Evolutionary conservation across 345 rosid genomes (phyloP).

Genomic region (Streptanthus diversifolius): DNA sequence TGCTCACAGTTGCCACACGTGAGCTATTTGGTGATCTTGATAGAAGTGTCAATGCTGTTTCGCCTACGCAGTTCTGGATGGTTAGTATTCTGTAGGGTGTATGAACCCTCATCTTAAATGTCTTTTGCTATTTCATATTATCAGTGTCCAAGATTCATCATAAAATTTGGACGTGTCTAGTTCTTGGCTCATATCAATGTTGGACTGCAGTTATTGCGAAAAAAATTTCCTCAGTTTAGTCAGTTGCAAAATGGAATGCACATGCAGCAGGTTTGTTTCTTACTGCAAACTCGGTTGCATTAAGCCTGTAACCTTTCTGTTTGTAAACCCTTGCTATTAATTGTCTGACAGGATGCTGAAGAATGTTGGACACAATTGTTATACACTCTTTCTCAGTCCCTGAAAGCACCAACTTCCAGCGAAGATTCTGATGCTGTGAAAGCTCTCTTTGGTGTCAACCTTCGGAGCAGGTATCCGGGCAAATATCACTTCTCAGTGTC

Average conservation of each 20-base stretch:
- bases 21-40: conserved; percentile 85
- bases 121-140: not conserved
- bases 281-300: not conserved
- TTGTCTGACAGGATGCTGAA: conserved; percentile 78
- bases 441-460: conserved; percentile 79
- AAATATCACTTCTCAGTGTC: not conserved
- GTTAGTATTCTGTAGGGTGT: conserved; percentile 39
- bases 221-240: conserved; percentile 92
- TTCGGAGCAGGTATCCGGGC: conserved; percentile 64
- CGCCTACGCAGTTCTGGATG: conserved; percentile 97
- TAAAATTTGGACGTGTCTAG: conserved; percentile 6
- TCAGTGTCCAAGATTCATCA: not conserved
- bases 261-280: conserved; percentile 85
- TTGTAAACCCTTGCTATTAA: conserved; percentile 16
- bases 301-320: not conserved
- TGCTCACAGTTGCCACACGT: conserved; percentile 89
- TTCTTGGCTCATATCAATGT: conserved; percentile 3
- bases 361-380: conserved; percentile 98
- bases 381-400: conserved; percentile 88
- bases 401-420: conserved; percentile 60
- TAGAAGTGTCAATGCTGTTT: conserved; percentile 86
- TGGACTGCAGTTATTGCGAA: conserved; percentile 60
- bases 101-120: not conserved
- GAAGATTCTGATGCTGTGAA: conserved; percentile 65
- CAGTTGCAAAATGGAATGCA: conserved; percentile 85